These are phyloP conservation scores for Torulaspora quercuum DNA, from an alignment of 805 yeast genomes.

Conservation along the genomic window DNA sequence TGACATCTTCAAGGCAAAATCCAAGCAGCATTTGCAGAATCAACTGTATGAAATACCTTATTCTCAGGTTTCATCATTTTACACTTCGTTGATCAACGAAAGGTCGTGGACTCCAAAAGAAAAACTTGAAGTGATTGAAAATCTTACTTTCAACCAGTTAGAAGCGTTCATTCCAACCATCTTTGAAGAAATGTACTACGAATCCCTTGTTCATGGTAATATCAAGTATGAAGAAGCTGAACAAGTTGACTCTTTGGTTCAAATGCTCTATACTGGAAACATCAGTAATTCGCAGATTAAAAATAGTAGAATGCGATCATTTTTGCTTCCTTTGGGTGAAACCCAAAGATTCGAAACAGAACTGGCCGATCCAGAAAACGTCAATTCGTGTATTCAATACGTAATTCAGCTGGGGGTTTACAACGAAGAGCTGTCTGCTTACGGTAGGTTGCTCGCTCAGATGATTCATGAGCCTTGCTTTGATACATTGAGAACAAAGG, in stretches of 20 bases:
- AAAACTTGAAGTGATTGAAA: slow-evolving; percentile 48
- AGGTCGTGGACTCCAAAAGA: slow-evolving; percentile 63
- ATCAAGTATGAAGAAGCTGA: slow-evolving; percentile 51
- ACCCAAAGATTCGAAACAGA: slow-evolving; percentile 46
- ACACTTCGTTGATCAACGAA: slow-evolving; percentile 66
- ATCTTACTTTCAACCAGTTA: slow-evolving; percentile 50
- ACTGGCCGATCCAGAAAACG: slow-evolving; percentile 63
- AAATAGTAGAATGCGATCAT: slow-evolving; percentile 39
- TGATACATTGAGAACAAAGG: slow-evolving; percentile 84
- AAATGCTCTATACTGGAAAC: slow-evolving; percentile 44
- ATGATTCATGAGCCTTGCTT: slow-evolving; percentile 84
- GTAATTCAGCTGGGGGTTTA: slow-evolving; percentile 65
- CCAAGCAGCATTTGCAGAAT: slow-evolving; percentile 61
- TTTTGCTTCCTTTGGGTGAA: slow-evolving; percentile 40
- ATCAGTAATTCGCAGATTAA: slow-evolving; percentile 33
- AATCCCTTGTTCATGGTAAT: slow-evolving; percentile 78
- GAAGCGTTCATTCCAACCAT: slow-evolving; percentile 50
- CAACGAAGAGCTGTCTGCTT: slow-evolving; percentile 41
- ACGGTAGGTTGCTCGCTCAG: slow-evolving; percentile 65
- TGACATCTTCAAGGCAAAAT: slow-evolving; percentile 60
- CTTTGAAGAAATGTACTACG: slow-evolving; percentile 58
- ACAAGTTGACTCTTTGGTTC: slow-evolving; percentile 45
- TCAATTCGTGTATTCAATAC: slow-evolving; percentile 81
- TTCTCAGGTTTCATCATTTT: slow-evolving; percentile 63
- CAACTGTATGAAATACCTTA: slow-evolving; percentile 74